phyloP scores from a whole-genome alignment of 2,329 filamentous ascomycete genomes.

The Cladophialophora bantiana region DNA sequence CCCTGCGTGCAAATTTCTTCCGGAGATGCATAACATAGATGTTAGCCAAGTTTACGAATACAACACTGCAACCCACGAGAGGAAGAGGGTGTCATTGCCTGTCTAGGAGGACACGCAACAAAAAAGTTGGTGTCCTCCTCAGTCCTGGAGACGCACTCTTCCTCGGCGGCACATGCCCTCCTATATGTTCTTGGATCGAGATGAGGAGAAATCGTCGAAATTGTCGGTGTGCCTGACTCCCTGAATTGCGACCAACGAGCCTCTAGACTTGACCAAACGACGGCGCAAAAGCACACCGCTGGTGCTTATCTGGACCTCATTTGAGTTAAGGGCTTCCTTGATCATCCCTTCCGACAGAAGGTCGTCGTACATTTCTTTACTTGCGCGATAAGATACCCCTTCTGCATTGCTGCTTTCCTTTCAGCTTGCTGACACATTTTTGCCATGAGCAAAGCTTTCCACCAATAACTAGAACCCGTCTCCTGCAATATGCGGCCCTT shows the following conservation, averaged over 20 bases:
- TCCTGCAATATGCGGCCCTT: neutral
- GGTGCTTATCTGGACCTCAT: neutral
- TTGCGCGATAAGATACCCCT: constrained; percentile 23
- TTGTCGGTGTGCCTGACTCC: constrained; percentile 7
- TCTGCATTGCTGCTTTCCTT: constrained; percentile 17
- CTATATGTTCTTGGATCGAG: constrained; percentile 4
- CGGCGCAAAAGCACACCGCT: neutral
- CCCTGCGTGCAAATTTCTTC: constrained; percentile 32
- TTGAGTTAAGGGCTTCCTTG: neutral
- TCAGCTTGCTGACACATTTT: constrained; percentile 10
- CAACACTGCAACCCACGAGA: constrained; percentile 29
- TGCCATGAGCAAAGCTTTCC: neutral
- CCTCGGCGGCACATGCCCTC: neutral
- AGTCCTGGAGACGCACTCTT: neutral
- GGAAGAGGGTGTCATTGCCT: constrained; percentile 24
- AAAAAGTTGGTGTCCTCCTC: neutral
- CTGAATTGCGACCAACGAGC: constrained; percentile 21
- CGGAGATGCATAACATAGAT: constrained; percentile 37
- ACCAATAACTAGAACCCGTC: neutral
- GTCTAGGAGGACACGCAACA: constrained; percentile 28
- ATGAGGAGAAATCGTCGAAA: neutral
- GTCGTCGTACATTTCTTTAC: constrained; percentile 3
- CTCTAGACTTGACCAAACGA: constrained; percentile 5
- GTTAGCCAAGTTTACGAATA: constrained; percentile 29
- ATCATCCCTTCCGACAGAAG: constrained; percentile 2